Percentiles rank a stretch among this genome's conserved stretches.
Evolutionary conservation across 495 filamentous ascomycete genomes (phyloP).

Genomic region (Aspergillus saccharolyticus): DNA sequence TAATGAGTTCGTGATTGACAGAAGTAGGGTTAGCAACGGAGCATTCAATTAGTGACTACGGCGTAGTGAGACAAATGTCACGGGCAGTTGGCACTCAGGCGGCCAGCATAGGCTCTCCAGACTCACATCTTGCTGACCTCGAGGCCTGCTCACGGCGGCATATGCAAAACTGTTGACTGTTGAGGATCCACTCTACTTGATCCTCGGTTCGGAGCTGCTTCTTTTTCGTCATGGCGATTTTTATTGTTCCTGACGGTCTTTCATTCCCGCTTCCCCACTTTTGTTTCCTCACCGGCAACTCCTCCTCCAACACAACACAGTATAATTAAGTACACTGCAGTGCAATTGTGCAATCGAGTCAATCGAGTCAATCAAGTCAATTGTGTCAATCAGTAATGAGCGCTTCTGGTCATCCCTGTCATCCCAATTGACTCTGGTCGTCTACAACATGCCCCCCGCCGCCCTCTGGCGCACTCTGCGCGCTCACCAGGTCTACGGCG

Average conservation of each 20-base stretch:
- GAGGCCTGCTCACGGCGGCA: too few species aligned
- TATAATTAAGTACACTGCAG: neutral
- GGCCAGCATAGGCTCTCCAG: too few species aligned
- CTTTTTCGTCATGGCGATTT: neutral
- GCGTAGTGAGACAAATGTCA: too few species aligned
- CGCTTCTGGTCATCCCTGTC: conserved; percentile 12
- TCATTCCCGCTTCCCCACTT: neutral
- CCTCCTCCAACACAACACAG: neutral
- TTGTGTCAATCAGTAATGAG: conserved; percentile 33
- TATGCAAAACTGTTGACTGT: neutral
- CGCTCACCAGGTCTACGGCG: conserved; percentile 67
- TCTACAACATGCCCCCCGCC: conserved; percentile 31
- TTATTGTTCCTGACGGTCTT: neutral
- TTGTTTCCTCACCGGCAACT: neutral
- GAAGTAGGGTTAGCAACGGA: too few species aligned
- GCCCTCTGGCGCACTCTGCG: conserved; percentile 59
- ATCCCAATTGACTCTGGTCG: neutral
- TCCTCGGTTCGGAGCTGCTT: conserved; percentile 3
- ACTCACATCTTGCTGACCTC: too few species aligned
- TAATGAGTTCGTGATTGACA: too few species aligned
- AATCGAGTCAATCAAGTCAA: too few species aligned
- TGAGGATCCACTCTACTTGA: neutral
- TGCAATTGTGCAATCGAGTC: neutral
- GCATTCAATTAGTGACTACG: too few species aligned
- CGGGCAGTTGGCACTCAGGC: too few species aligned